These are phyloP conservation scores for Aureobasidium sp. DNA, from an alignment of 2,329 filamentous ascomycete species.

Conservation along the genomic window DNA sequence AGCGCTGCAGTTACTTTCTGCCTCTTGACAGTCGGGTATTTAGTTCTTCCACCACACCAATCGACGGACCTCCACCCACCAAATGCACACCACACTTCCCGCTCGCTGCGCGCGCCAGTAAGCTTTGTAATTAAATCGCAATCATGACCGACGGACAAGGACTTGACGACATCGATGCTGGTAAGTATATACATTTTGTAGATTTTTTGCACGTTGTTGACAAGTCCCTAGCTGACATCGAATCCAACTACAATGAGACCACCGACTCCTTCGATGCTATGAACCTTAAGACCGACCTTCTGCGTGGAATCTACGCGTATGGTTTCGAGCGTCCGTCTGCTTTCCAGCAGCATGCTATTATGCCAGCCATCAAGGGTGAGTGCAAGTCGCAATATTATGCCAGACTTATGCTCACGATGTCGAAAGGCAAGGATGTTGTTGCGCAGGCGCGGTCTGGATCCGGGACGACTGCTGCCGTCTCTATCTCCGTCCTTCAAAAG, in stretches of 20 bases:
- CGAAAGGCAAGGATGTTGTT: constrained; percentile 88
- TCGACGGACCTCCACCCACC: background rate
- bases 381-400: constrained; percentile 21
- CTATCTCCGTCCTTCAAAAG: constrained; percentile 98
- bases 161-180: constrained; percentile 5
- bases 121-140: background rate
- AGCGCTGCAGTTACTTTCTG: background rate
- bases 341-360: constrained; percentile 99
- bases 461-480: constrained; percentile 99
- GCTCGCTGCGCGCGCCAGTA: background rate
- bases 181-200: constrained; percentile 4
- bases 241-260: constrained; percentile 99
- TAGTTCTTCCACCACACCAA: background rate
- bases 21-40: background rate
- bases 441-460: constrained; percentile 99
- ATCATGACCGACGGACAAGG: constrained; percentile 4
- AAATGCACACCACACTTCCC: background rate
- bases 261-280: constrained; percentile 99
- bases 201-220: constrained; percentile 5
- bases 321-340: constrained; percentile 99
- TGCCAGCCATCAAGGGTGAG: constrained; percentile 99
- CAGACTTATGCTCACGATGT: background rate
- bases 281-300: constrained; percentile 93
- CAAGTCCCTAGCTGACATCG: constrained; percentile 56
- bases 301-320: constrained; percentile 98